A percentile compares a stretch with the other conserved stretches of the same genome.
These are phyloP conservation scores for Paxillus rubicundulus DNA, from an alignment of 768 basidiomycete species.

Conservation along the genomic window DNA sequence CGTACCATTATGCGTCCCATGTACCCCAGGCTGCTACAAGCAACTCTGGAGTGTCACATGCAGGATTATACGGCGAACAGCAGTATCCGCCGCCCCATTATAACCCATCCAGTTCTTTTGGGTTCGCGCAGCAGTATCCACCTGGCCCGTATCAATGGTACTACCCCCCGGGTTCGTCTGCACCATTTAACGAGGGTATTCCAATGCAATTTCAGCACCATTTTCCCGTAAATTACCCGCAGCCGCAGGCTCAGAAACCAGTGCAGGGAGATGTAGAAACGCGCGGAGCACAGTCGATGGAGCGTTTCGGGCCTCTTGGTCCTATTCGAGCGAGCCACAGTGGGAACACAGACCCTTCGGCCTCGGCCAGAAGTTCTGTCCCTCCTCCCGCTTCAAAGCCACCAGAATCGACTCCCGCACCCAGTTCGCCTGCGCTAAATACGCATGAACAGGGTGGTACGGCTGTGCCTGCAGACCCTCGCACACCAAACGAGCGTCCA, in stretches of 20 bases:
- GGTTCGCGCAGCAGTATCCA: conserved; percentile 38
- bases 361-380: neutral
- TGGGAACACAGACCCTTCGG: neutral
- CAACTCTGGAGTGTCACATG: conserved; percentile 15
- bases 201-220: conserved; percentile 32
- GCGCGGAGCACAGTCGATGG: conserved; percentile 16
- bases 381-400: neutral
- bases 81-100: conserved; percentile 18
- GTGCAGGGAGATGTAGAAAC: conserved; percentile 21
- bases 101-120: conserved; percentile 33
- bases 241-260: conserved; percentile 11
- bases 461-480: conserved; percentile 7
- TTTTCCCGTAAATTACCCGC: conserved; percentile 33
- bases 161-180: conserved; percentile 32
- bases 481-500: conserved; percentile 25
- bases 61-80: conserved; percentile 23
- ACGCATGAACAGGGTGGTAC: neutral
- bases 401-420: conserved; percentile 2
- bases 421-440: conserved; percentile 1
- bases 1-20: conserved; percentile 19
- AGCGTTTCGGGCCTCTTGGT: conserved; percentile 9
- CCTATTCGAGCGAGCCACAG: neutral
- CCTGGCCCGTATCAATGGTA: conserved; percentile 50
- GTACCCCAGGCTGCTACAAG: conserved; percentile 24
- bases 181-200: conserved; percentile 27